Conservation (phyloP, 768 basidiomycete genomes). For the Phaffia tasmanica region DNA sequence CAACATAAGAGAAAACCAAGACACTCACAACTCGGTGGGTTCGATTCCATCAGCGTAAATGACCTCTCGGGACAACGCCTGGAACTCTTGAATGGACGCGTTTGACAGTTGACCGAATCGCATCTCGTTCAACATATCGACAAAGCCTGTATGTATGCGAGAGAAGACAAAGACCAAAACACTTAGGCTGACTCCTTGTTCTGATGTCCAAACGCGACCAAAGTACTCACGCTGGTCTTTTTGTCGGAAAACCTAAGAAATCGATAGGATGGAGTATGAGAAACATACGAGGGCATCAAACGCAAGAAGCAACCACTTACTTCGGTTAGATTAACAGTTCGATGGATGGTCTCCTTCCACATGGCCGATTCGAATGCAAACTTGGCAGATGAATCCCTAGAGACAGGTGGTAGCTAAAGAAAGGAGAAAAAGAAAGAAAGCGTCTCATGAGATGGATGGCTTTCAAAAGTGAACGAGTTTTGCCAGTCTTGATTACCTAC, state of each 20-base stretch:
- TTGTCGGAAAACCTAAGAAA: conserved; percentile 68
- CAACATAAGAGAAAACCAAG: not conserved
- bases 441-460: not conserved
- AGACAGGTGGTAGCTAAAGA: conserved; percentile 77
- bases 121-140: conserved; percentile 98
- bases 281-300: too few relatives aligned
- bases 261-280: not conserved
- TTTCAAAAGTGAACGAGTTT: not conserved
- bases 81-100: conserved; percentile 61
- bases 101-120: conserved; percentile 64
- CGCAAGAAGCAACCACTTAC: too few relatives aligned
- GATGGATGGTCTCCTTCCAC: conserved; percentile 63
- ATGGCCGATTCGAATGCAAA: conserved; percentile 82
- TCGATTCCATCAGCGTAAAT: conserved; percentile 67
- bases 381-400: conserved; percentile 53
- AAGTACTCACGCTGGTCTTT: conserved; percentile 50
- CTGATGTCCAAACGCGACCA: not conserved
- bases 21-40: conserved; percentile 74
- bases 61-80: conserved; percentile 56
- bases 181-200: not conserved
- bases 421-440: not conserved
- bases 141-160: conserved; percentile 28
- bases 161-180: not conserved
- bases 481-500: too few relatives aligned
- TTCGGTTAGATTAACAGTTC: conserved; percentile 84